phyloP scores from a whole-genome alignment of 495 filamentous ascomycete genomes.

The Talaromyces nanjingensis region DNA sequence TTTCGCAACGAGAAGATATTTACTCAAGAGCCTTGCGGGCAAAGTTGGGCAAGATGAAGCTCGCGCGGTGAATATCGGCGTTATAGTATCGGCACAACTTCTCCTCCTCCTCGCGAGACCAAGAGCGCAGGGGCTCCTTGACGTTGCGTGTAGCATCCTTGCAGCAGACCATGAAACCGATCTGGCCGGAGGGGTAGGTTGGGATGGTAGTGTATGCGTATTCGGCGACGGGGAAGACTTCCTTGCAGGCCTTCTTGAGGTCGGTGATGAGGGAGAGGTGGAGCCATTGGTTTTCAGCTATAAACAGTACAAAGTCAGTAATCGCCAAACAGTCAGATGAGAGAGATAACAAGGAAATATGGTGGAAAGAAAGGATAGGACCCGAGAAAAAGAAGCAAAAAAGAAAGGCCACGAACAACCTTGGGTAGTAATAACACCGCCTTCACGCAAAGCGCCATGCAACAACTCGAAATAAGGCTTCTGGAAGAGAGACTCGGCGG shows the following conservation, averaged over 20 bases:
- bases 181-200: constrained; percentile 98
- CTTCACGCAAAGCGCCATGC: constrained; percentile 78
- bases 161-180: constrained; percentile 99
- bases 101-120: constrained; percentile 81
- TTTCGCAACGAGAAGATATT: neutral
- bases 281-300: constrained; percentile 99
- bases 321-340: too few species aligned
- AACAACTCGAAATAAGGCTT: constrained; percentile 97
- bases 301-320: neutral
- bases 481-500: constrained; percentile 93
- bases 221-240: constrained; percentile 95
- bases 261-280: constrained; percentile 84
- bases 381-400: constrained; percentile 12
- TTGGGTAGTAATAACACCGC: constrained; percentile 99
- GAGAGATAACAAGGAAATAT: constrained; percentile 9
- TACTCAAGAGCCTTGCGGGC: constrained; percentile 64
- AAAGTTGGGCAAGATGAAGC: constrained; percentile 89
- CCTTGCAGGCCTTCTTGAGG: constrained; percentile 91
- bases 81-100: constrained; percentile 94
- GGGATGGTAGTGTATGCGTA: constrained; percentile 99
- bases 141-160: constrained; percentile 85
- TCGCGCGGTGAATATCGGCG: constrained; percentile 85
- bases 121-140: constrained; percentile 70
- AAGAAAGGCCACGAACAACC: constrained; percentile 90
- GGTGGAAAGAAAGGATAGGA: constrained; percentile 9